Evolutionary conservation across 805 yeast genomes (phyloP), one percentile per base, ranked within the genome.

Genomic region (Ogataea salicorniae): DNA sequence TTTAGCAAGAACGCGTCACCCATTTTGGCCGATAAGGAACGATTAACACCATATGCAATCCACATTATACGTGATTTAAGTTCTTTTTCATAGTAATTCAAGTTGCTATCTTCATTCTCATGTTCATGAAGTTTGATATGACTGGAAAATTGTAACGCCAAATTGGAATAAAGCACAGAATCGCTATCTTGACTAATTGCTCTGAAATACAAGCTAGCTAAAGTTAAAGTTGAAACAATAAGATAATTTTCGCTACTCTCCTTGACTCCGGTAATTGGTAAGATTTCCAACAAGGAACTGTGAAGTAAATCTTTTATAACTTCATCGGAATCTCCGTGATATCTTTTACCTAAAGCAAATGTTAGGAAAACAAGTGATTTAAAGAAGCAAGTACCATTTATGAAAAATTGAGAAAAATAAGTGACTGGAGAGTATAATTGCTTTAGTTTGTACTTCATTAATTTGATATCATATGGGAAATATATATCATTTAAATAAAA

Each of bases 21-120:
- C 55, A 56, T 57, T 45, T 60, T 60, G 11, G 63, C 60, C 9
- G 61, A 54, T n/a, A 58, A 34, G 4, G 56, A 51, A 45, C 61
- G 48, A 38, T 59, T 60, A 17, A 56, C 49, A 7, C 63, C 63
- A 46, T 53, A 60, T 6, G 58, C 42, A 9, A 55, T 53, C 66
- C 66, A 61, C 46, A 54, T 56, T 2, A 60, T 48, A 22, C 61
- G 46, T 14, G 58, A 45, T 45, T 59, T 60, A 16, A 56, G 40
- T 39, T 61, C 60, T 35, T 42, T 46, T 29, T 51, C 58, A 8
- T 43, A 42, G 6, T 39, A 15, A 16, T 41, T 47, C 9, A 34
- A 39, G 2, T 39, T 20, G 11, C 17, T 16, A 16, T 37, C 40
- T 17, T 42, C 38, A 3, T 26, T 26, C 31, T 41, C 47, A 15